phyloP scores from a whole-genome alignment of 495 filamentous ascomycete genomes.

The Coniosporium apollinis region DNA sequence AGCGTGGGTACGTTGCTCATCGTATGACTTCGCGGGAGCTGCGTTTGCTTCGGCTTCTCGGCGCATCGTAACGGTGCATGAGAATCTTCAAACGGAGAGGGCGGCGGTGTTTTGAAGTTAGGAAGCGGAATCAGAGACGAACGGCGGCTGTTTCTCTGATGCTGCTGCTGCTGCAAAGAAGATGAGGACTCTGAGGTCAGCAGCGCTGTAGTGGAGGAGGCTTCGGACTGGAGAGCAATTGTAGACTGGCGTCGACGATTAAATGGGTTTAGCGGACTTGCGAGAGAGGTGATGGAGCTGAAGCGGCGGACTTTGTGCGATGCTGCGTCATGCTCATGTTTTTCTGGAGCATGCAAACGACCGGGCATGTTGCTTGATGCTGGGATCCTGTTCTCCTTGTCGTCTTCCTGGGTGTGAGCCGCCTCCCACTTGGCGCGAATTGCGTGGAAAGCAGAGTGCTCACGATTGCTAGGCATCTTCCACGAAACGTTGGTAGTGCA shows the following conservation, averaged over 20 bases:
- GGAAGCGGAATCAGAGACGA: constrained; percentile 1
- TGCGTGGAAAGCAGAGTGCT: no score
- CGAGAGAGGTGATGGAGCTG: constrained; percentile 11
- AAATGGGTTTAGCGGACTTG: constrained; percentile 12
- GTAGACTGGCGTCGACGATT: constrained; percentile 10
- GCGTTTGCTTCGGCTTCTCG: constrained; percentile 8
- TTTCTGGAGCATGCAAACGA: no score
- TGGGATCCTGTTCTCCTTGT: no score
- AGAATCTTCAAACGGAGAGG: constrained; percentile 3
- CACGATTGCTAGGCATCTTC: no score
- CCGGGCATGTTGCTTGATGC: no score
- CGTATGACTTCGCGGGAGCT: constrained; percentile 12
- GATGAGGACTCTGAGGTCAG: constrained; percentile 12
- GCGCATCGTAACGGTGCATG: neutral
- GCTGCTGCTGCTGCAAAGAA: constrained; percentile 6
- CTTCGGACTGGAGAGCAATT: constrained; percentile 4
- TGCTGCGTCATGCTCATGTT: no score
- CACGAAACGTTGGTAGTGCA: no score
- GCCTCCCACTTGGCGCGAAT: no score
- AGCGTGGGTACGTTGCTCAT: constrained; percentile 14
- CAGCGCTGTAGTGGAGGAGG: constrained; percentile 8
- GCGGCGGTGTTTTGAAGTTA: neutral
- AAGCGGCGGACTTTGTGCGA: constrained; percentile 11
- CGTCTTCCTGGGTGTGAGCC: no score
- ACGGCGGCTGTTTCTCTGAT: constrained; percentile 1